Evolutionary conservation across 305 asterid species (phyloP).

Genomic region (Solanum hybrid): DNA sequence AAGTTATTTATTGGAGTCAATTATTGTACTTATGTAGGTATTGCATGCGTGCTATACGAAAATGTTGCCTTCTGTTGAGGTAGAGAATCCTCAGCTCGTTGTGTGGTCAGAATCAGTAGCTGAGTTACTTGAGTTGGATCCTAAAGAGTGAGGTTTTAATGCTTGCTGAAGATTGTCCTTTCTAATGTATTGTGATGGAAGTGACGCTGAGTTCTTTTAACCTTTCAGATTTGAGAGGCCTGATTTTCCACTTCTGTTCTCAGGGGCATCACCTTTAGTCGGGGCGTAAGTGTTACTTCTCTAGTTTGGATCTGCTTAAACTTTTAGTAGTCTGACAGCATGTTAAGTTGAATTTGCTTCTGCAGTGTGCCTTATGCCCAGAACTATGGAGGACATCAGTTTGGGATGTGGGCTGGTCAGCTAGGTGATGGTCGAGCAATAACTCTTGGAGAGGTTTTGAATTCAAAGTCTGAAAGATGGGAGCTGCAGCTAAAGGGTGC

Average conservation of each 20-base stretch:
- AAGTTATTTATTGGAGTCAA: not conserved
- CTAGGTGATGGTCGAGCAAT: slow-evolving; percentile 98
- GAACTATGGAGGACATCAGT: slow-evolving; percentile 98
- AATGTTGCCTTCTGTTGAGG: slow-evolving; percentile 79
- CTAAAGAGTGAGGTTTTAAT: slow-evolving; percentile 54
- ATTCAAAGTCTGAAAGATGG: slow-evolving; percentile 73
- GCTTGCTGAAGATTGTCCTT: slow-evolving; percentile 4
- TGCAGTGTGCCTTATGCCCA: slow-evolving; percentile 78
- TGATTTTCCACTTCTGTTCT: slow-evolving; percentile 66
- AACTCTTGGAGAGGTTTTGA: slow-evolving; percentile 80
- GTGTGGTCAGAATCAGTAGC: slow-evolving; percentile 87
- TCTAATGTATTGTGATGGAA: not conserved
- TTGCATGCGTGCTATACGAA: slow-evolving; percentile 79
- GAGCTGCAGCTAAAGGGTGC: slow-evolving; percentile 98
- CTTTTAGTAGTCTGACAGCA: not conserved
- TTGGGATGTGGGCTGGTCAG: slow-evolving; percentile 99
- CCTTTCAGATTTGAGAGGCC: slow-evolving; percentile 77
- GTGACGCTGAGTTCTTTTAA: slow-evolving; percentile 11
- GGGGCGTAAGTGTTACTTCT: slow-evolving; percentile 57
- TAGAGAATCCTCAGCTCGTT: slow-evolving; percentile 86
- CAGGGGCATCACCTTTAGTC: slow-evolving; percentile 59
- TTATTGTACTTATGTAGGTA: slow-evolving; percentile 36
- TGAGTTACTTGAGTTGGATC: slow-evolving; percentile 69
- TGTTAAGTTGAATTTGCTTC: not conserved
- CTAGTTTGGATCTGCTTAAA: not conserved